phyloP scores from a whole-genome alignment of 805 yeast species.

The Myxozyma geophila region DNA sequence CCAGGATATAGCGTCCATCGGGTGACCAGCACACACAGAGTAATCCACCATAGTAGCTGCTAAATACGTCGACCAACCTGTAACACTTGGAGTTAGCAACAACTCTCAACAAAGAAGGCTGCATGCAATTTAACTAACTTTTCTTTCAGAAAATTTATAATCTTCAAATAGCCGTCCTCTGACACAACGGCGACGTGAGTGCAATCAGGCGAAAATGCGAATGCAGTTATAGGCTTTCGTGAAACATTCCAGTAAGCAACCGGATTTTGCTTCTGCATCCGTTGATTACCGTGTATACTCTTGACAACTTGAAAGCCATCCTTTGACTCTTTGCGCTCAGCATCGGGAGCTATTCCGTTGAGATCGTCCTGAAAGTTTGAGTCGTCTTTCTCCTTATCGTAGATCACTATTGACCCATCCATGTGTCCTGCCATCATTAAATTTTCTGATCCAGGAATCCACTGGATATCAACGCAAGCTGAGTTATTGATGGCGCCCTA shows the following conservation, averaged over 20 bases:
- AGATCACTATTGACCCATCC: slow-evolving; percentile 63
- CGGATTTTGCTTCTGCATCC: slow-evolving; percentile 47
- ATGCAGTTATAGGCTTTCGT: slow-evolving; percentile 59
- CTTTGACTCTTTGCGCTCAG: slow-evolving; percentile 9
- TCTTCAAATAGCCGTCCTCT: slow-evolving; percentile 66
- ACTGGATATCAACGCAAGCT: slow-evolving; percentile 54
- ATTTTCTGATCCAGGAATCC: slow-evolving; percentile 53
- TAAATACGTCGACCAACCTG: slow-evolving; percentile 56
- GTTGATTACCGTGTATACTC: slow-evolving; percentile 30
- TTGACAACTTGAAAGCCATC: slow-evolving; percentile 34
- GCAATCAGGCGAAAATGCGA: slow-evolving; percentile 51
- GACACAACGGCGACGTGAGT: slow-evolving; percentile 57
- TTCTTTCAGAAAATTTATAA: slow-evolving; percentile 57
- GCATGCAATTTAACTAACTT: slow-evolving; percentile 12
- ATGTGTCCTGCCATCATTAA: slow-evolving; percentile 61
- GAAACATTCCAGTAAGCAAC: slow-evolving; percentile 69
- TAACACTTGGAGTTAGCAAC: background rate
- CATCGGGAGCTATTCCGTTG: slow-evolving; percentile 13
- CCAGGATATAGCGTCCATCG: slow-evolving; percentile 52
- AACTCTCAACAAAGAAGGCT: background rate
- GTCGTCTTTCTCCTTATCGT: slow-evolving; percentile 58
- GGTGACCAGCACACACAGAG: slow-evolving; percentile 58
- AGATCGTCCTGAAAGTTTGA: slow-evolving; percentile 30
- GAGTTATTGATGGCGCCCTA: slow-evolving; percentile 49
- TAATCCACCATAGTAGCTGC: slow-evolving; percentile 71